Conservation (phyloP, 129 eudicot species). For the Saussurea involucrata region DNA sequence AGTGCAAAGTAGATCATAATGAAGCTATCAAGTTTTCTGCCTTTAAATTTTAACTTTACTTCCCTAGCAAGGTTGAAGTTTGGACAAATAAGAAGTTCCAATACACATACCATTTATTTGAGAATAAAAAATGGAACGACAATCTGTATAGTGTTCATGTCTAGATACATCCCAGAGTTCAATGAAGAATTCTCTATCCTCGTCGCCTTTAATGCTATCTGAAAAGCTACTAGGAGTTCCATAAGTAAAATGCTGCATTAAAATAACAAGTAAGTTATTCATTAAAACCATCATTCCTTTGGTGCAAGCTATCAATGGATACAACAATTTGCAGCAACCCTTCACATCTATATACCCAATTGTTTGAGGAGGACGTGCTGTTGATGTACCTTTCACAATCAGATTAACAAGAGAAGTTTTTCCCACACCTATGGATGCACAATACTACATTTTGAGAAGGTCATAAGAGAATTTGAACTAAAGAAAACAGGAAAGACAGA, state of each 20-base stretch:
- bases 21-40: background rate
- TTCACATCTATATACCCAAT: conserved; percentile 77
- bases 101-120: conserved; percentile 65
- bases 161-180: conserved; percentile 96
- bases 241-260: conserved; percentile 62
- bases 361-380: conserved; percentile 75
- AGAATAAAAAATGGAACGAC: conserved; percentile 85
- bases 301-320: background rate
- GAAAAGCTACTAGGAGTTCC: conserved; percentile 73
- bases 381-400: conserved; percentile 72
- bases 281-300: background rate
- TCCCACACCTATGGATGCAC: conserved; percentile 66
- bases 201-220: conserved; percentile 54
- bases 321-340: conserved; percentile 34
- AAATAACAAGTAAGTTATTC: background rate
- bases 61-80: background rate
- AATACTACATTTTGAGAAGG: background rate
- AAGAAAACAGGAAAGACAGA: no score
- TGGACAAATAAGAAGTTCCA: background rate
- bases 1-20: conserved; percentile 7
- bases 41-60: background rate
- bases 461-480: background rate
- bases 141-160: conserved; percentile 80
- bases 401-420: conserved; percentile 94
- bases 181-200: conserved; percentile 71